phyloP scores from a whole-genome alignment of 83 land plant species.

The Larix sibirica region DNA sequence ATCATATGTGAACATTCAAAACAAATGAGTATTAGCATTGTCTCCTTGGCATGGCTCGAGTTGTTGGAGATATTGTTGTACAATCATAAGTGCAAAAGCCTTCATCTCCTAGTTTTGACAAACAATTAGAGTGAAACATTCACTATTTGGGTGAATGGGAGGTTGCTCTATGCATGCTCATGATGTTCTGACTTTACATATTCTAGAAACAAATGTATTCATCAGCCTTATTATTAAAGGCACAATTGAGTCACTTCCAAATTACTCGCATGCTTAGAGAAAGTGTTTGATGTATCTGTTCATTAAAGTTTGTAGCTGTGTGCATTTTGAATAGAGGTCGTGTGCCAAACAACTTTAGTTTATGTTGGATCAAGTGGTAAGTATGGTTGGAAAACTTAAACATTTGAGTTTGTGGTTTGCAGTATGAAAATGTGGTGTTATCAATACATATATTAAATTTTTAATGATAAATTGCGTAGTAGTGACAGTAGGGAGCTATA shows the following conservation, averaged over 20 bases:
- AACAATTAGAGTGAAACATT: constrained; percentile 3
- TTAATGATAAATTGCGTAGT: too few species aligned
- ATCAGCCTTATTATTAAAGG: neutral
- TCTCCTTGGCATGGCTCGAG: constrained; percentile 1
- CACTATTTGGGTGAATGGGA: neutral
- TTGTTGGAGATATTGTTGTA: constrained; percentile 16
- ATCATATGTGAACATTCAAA: too few species aligned
- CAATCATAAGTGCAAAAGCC: constrained; percentile 1
- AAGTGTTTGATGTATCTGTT: neutral
- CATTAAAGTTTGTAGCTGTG: constrained; percentile 1
- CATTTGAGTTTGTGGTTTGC: too few species aligned
- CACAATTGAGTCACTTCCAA: neutral
- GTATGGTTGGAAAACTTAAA: neutral
- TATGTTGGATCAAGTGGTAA: neutral
- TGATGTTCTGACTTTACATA: neutral
- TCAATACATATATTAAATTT: too few species aligned
- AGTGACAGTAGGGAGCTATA: too few species aligned
- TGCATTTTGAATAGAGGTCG: neutral
- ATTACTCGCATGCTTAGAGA: neutral
- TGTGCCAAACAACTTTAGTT: neutral
- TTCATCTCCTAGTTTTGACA: neutral
- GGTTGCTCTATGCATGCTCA: neutral
- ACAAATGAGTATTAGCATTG: too few species aligned
- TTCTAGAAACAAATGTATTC: neutral
- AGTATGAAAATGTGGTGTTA: too few species aligned